Conservation (phyloP, 495 filamentous ascomycete genomes). For the Talaromyces liani region DNA sequence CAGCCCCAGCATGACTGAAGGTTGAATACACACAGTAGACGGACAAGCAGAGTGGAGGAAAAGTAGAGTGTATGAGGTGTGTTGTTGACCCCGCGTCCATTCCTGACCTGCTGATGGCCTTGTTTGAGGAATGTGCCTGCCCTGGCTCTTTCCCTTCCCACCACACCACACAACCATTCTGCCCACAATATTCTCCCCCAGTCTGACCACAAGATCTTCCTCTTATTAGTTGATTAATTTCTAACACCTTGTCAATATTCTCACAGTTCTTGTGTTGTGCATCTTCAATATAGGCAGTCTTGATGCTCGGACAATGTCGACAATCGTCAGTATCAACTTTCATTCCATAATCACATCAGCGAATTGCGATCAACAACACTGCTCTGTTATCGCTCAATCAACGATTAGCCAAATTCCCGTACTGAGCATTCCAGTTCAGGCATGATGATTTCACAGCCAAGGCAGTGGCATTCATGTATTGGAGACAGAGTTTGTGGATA, state of each 20-base stretch:
- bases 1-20: background rate
- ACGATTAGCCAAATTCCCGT: background rate
- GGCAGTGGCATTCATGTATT: background rate
- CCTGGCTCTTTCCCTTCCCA: background rate
- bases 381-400: background rate
- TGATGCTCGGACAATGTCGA: background rate
- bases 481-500: background rate
- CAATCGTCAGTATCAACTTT: background rate
- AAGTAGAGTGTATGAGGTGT: background rate
- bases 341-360: background rate
- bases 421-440: background rate
- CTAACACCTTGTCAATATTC: background rate
- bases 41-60: background rate
- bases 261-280: no score
- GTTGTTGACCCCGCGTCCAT: background rate
- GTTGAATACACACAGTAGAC: background rate
- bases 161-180: background rate
- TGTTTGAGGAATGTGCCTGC: conserved; percentile 6
- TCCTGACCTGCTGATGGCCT: background rate
- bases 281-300: background rate
- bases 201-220: background rate
- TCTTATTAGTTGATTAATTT: background rate
- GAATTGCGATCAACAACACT: background rate
- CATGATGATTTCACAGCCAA: background rate
- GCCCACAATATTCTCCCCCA: background rate